Conservation (phyloP, 2,329 filamentous ascomycete species). For the Aspergillus fumigatus region DNA sequence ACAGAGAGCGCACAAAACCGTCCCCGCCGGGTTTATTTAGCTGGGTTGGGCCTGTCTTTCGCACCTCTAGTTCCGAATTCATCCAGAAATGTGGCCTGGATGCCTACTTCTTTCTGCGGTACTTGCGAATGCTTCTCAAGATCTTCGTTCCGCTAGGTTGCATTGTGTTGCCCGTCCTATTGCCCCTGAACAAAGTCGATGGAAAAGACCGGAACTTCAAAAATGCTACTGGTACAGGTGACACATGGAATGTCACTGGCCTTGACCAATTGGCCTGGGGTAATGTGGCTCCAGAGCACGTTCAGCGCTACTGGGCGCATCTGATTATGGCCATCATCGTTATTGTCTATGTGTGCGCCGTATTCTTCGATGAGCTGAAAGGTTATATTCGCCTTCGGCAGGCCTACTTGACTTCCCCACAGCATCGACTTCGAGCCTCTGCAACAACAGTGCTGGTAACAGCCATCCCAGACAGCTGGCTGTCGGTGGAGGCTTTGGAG, state of each 20-base stretch:
- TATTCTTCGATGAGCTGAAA: slow-evolving; percentile 80
- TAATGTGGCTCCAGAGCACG: slow-evolving; percentile 67
- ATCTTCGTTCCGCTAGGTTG: slow-evolving; percentile 82
- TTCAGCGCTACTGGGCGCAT: slow-evolving; percentile 76
- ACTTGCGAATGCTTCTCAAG: slow-evolving; percentile 76
- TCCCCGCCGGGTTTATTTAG: slow-evolving; percentile 57
- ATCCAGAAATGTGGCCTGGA: slow-evolving; percentile 95
- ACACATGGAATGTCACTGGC: slow-evolving; percentile 53
- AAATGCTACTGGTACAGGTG: slow-evolving; percentile 31
- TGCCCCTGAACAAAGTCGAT: slow-evolving; percentile 76
- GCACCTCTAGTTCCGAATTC: slow-evolving; percentile 70
- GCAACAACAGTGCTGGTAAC: slow-evolving; percentile 93
- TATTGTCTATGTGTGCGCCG: slow-evolving; percentile 76
- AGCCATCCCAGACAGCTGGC: slow-evolving; percentile 86
- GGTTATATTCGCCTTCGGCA: slow-evolving; percentile 92
- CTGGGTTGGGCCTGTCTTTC: slow-evolving; percentile 59
- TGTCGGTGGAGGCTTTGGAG: slow-evolving; percentile 72
- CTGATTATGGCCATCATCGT: slow-evolving; percentile 72
- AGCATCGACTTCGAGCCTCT: slow-evolving; percentile 87
- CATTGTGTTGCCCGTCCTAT: slow-evolving; percentile 75
- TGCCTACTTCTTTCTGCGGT: slow-evolving; percentile 95
- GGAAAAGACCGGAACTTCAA: slow-evolving; percentile 59
- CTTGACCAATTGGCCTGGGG: slow-evolving; percentile 83
- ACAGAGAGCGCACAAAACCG: slow-evolving; percentile 74
- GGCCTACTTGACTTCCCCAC: slow-evolving; percentile 88